phyloP scores from a whole-genome alignment of 768 basidiomycete species.

The Suillus subaureus region DNA sequence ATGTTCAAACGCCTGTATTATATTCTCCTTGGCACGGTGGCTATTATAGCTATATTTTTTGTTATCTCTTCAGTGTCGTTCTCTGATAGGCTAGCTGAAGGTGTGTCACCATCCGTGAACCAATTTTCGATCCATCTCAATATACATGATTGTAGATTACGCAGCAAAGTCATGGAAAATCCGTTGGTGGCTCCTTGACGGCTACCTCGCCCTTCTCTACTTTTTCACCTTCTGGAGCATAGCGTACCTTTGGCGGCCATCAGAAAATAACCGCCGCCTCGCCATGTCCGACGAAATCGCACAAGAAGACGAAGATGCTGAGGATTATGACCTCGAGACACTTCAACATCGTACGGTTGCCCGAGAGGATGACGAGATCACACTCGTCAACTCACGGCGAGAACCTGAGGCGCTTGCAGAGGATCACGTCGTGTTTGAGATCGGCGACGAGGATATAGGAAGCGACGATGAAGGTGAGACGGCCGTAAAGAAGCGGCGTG shows the following conservation, averaged over 20 bases:
- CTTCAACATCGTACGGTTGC: slow-evolving; percentile 56
- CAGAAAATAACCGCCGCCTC: slow-evolving; percentile 85
- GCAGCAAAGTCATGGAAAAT: slow-evolving; percentile 87
- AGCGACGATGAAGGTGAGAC: slow-evolving; percentile 64
- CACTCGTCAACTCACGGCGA: slow-evolving; percentile 65
- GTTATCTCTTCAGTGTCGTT: slow-evolving; percentile 91
- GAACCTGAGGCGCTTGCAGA: slow-evolving; percentile 52
- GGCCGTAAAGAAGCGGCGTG: slow-evolving; percentile 50
- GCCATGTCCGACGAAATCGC: slow-evolving; percentile 97
- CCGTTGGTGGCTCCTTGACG: slow-evolving; percentile 97
- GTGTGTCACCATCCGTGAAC: slow-evolving; percentile 40
- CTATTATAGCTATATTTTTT: slow-evolving; percentile 87
- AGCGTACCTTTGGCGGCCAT: slow-evolving; percentile 92
- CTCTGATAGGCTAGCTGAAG: slow-evolving; percentile 89
- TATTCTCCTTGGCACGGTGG: slow-evolving; percentile 79
- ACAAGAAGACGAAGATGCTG: slow-evolving; percentile 91
- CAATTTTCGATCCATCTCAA: slow-evolving; percentile 1
- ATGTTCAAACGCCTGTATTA: slow-evolving; percentile 91
- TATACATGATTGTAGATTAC: slow-evolving; percentile 63
- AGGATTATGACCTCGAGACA: slow-evolving; percentile 87
- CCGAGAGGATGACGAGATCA: slow-evolving; percentile 66
- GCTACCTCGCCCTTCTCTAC: slow-evolving; percentile 90
- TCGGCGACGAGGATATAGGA: slow-evolving; percentile 78
- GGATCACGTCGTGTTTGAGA: slow-evolving; percentile 86
- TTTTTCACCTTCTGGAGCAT: slow-evolving; percentile 78